Evolutionary conservation across 441 rosid genomes (phyloP).

Genomic region (Eruca vesicaria): DNA sequence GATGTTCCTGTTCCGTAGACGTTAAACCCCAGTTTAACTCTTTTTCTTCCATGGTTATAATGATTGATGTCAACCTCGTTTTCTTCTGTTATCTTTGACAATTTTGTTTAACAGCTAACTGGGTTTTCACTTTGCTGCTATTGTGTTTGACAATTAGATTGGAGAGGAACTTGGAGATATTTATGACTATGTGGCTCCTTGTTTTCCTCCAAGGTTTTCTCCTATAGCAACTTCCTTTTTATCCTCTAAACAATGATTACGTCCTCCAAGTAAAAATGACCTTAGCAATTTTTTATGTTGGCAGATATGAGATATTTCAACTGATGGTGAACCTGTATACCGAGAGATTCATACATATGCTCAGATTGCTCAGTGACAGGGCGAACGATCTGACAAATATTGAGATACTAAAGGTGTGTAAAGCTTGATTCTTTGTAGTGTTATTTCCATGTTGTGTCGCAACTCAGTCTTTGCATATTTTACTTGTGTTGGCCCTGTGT

Average conservation of each 20-base stretch:
- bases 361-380: conserved; percentile 93
- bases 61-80: background rate
- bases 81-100: conserved; percentile 15
- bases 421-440: conserved; percentile 10
- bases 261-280: background rate
- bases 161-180: conserved; percentile 99
- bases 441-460: conserved; percentile 12
- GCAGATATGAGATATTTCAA: conserved; percentile 99
- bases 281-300: conserved; percentile 30
- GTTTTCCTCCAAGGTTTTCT: conserved; percentile 98
- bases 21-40: background rate
- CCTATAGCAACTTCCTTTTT: background rate
- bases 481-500: conserved; percentile 1
- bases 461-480: no score
- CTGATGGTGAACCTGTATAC: conserved; percentile 98
- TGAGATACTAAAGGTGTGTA: conserved; percentile 90
- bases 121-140: background rate
- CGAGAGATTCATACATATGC: conserved; percentile 99
- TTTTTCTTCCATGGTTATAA: background rate
- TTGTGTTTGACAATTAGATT: conserved; percentile 50
- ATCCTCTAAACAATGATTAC: background rate
- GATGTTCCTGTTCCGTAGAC: background rate
- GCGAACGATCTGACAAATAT: conserved; percentile 87
- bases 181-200: conserved; percentile 98
- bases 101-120: background rate